Conservation (phyloP, 805 yeast species). For the Ogataea glucozyma region DNA sequence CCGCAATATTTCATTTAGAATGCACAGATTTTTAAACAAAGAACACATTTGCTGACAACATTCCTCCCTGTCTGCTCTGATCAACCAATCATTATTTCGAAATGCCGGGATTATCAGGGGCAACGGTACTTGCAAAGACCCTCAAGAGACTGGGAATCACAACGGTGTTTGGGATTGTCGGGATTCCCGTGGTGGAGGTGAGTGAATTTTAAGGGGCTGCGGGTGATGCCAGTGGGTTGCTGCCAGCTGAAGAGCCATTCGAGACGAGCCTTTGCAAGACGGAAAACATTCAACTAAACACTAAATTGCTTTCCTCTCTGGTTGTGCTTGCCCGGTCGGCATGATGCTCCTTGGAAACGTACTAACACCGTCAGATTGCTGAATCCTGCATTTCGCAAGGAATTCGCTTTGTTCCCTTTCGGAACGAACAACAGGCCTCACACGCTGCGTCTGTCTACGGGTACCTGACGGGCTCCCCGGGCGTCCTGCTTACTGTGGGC, state of each 20-base stretch:
- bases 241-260: too few species aligned
- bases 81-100: too few species aligned
- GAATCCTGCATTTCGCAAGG: constrained; percentile 57
- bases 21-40: too few species aligned
- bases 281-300: too few species aligned
- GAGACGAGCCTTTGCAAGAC: too few species aligned
- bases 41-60: neutral
- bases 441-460: constrained; percentile 77
- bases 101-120: constrained; percentile 34
- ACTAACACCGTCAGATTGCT: constrained; percentile 53
- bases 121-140: constrained; percentile 49
- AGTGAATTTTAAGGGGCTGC: too few species aligned
- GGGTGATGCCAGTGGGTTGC: too few species aligned
- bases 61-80: too few species aligned
- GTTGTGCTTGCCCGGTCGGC: too few species aligned
- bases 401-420: constrained; percentile 56
- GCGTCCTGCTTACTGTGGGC: constrained; percentile 69
- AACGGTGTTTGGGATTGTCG: constrained; percentile 69
- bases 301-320: too few species aligned
- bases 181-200: constrained; percentile 71
- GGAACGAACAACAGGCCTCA: constrained; percentile 75
- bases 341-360: too few species aligned
- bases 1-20: too few species aligned
- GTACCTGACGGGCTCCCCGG: constrained; percentile 62
- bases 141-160: constrained; percentile 52